Conservation (phyloP, 2,329 filamentous ascomycete species). For the Penicillium sumatraense region DNA sequence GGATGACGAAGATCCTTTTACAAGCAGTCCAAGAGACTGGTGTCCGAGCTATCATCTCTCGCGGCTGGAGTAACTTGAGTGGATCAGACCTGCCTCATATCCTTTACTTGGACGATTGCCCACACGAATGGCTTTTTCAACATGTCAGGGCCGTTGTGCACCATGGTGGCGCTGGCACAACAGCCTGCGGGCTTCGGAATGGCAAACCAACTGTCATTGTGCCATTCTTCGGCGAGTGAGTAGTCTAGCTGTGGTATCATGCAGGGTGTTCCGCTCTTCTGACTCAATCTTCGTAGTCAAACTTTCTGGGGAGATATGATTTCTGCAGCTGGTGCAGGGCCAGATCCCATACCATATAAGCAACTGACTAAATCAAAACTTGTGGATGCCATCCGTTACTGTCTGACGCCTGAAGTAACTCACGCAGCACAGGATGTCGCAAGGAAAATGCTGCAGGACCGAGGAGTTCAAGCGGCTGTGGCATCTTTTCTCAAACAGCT, state of each 20-base stretch:
- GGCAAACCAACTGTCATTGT: constrained; percentile 60
- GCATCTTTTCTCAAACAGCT: constrained; percentile 49
- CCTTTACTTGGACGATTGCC: constrained; percentile 56
- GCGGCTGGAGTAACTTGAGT: constrained; percentile 56
- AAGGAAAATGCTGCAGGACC: constrained; percentile 47
- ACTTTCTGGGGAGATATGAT: constrained; percentile 60
- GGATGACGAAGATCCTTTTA: constrained; percentile 50
- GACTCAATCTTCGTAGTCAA: constrained; percentile 35
- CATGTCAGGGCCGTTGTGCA: constrained; percentile 61
- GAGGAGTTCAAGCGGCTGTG: constrained; percentile 46
- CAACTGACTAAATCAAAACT: constrained; percentile 49
- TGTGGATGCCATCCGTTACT: constrained; percentile 51
- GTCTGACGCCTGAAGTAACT: constrained; percentile 42
- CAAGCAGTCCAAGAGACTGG: constrained; percentile 52
- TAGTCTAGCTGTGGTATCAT: neutral
- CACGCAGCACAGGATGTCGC: constrained; percentile 41
- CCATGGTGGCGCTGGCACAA: constrained; percentile 65
- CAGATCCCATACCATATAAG: constrained; percentile 51
- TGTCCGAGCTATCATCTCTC: constrained; percentile 56
- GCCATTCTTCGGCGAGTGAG: constrained; percentile 59
- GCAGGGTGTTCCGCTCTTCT: neutral
- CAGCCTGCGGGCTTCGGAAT: constrained; percentile 58
- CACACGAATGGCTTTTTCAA: constrained; percentile 62
- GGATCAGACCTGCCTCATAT: constrained; percentile 41
- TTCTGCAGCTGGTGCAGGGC: constrained; percentile 52